These are phyloP conservation scores for Aureobasidium sp. DNA, from an alignment of 2,329 filamentous ascomycete species.

Conservation along the genomic window DNA sequence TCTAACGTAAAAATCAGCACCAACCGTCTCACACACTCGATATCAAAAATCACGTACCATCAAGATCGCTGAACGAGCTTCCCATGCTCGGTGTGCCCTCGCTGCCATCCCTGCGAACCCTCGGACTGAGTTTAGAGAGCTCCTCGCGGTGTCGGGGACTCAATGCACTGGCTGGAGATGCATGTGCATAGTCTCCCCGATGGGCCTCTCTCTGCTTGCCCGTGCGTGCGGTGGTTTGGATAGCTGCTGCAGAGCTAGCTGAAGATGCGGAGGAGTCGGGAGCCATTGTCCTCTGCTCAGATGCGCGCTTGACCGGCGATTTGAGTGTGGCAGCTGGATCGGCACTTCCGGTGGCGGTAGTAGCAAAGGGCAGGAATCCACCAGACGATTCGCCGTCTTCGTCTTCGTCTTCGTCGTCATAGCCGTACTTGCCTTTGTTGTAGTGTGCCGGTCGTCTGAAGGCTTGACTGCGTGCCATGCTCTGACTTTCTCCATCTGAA, in stretches of 20 bases:
- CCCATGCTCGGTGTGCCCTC: slow-evolving; percentile 74
- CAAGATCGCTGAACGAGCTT: slow-evolving; percentile 79
- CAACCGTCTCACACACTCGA: background rate
- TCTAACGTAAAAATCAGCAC: slow-evolving; percentile 43
- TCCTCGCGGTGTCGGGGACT: slow-evolving; percentile 54
- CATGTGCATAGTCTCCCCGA: background rate
- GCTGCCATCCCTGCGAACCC: slow-evolving; percentile 54
- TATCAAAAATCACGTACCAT: slow-evolving; percentile 43
- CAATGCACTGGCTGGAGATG: slow-evolving; percentile 26
- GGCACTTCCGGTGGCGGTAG: slow-evolving; percentile 19
- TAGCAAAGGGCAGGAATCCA: slow-evolving; percentile 39
- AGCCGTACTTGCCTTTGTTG: slow-evolving; percentile 25
- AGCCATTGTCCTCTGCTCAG: background rate
- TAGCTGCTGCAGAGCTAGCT: slow-evolving; percentile 21
- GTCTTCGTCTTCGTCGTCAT: slow-evolving; percentile 31
- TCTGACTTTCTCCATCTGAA: slow-evolving; percentile 31
- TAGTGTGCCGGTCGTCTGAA: slow-evolving; percentile 38
- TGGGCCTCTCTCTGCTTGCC: background rate
- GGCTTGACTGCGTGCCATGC: slow-evolving; percentile 37
- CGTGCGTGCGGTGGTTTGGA: background rate
- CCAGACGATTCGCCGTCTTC: slow-evolving; percentile 46
- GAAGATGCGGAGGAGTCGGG: slow-evolving; percentile 52
- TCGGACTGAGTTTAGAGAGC: slow-evolving; percentile 49
- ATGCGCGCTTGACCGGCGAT: slow-evolving; percentile 12
- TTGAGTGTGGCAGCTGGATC: slow-evolving; percentile 18